Percentiles rank a stretch among this genome's conserved stretches.
These are phyloP conservation scores for Trypanosoma lewisi DNA, from an alignment of 208 protist genomes.

Conservation along the genomic window DNA sequence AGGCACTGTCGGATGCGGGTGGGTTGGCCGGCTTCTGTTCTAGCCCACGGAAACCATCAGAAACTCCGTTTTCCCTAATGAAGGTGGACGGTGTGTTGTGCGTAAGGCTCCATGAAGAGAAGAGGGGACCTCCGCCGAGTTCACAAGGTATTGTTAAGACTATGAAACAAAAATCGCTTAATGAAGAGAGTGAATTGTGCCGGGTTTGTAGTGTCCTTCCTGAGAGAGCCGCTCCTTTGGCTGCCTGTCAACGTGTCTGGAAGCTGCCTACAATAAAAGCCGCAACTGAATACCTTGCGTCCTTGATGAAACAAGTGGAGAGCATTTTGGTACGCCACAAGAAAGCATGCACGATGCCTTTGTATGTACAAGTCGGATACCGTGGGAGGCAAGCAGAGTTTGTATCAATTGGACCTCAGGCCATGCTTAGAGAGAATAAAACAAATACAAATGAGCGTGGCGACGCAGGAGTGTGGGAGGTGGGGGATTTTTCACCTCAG, in stretches of 20 bases:
- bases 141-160: too few relatives aligned
- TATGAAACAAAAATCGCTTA: background rate
- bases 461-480: background rate
- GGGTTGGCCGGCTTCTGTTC: constrained; percentile 20
- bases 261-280: constrained; percentile 5
- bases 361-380: constrained; percentile 22
- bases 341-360: background rate
- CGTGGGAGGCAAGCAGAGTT: background rate
- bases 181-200: background rate
- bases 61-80: constrained; percentile 12
- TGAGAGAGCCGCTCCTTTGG: constrained; percentile 8
- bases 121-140: background rate
- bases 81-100: constrained; percentile 24
- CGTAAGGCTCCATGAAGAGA: background rate
- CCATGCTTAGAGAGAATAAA: background rate
- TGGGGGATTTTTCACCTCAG: constrained; percentile 23
- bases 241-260: constrained; percentile 24
- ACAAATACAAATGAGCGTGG: background rate
- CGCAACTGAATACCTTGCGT: background rate
- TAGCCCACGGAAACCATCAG: background rate
- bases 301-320: constrained; percentile 12
- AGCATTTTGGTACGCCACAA: background rate
- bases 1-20: constrained; percentile 14
- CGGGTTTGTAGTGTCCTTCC: constrained; percentile 10
- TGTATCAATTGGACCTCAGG: background rate